These are phyloP conservation scores for Mortierella hygrophila DNA, from an alignment of 192 early-diverging fungal genomes.

Conservation along the genomic window DNA sequence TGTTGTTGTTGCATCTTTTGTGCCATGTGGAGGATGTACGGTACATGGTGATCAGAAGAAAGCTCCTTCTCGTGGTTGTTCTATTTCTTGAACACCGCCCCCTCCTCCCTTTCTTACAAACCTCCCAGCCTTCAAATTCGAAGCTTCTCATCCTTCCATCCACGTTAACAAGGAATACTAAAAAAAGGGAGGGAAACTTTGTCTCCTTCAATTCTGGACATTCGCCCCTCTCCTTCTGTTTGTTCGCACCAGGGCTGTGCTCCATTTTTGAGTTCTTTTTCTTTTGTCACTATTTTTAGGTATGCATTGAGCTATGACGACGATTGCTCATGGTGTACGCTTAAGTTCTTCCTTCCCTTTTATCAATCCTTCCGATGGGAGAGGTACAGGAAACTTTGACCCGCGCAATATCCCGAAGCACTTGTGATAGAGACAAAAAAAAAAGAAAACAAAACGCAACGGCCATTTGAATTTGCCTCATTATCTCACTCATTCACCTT, in stretches of 20 bases:
- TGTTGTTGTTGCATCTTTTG: background rate
- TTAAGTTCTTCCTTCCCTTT: no score
- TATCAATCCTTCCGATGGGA: no score
- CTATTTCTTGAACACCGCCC: background rate
- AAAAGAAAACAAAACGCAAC: no score
- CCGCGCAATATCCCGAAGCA: no score
- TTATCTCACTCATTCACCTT: no score
- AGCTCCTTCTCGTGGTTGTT: background rate
- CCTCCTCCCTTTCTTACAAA: background rate
- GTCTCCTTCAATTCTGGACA: constrained; percentile 2
- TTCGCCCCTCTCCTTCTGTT: background rate
- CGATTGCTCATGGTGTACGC: background rate
- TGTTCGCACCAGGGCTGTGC: constrained; percentile 4
- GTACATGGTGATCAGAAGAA: no score
- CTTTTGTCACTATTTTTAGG: constrained; percentile 3
- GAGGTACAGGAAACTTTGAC: no score
- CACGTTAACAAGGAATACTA: background rate
- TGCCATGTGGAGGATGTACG: background rate
- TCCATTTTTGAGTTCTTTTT: background rate
- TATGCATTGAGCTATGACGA: background rate
- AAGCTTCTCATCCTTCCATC: background rate
- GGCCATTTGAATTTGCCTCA: no score
- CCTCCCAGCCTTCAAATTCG: background rate
- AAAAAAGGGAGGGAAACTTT: background rate
- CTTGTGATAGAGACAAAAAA: no score